Evolutionary conservation across 768 basidiomycete genomes (phyloP).

Genomic region (Mycena olivaceomarginata): DNA sequence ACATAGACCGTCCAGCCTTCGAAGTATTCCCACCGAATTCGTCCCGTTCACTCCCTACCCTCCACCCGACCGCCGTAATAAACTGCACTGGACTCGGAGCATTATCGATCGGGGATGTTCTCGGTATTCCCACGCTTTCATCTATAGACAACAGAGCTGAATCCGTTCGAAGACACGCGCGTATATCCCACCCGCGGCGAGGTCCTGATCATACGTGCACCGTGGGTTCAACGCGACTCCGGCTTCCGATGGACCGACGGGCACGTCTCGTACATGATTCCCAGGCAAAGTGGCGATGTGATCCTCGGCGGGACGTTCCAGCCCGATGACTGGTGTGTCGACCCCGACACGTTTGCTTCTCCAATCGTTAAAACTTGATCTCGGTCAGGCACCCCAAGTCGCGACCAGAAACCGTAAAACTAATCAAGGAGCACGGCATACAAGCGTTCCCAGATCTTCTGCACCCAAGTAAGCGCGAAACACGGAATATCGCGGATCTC

Average conservation of each 20-base stretch:
- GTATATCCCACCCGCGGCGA: background rate
- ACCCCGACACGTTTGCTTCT: no score
- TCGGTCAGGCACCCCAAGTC: slow-evolving; percentile 3
- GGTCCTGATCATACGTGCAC: background rate
- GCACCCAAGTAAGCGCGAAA: slow-evolving; percentile 30
- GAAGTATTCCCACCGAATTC: background rate
- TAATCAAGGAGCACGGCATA: slow-evolving; percentile 34
- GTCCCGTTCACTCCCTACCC: background rate
- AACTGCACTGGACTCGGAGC: background rate
- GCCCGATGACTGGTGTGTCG: slow-evolving; percentile 25
- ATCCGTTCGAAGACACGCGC: background rate
- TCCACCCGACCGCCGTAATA: background rate
- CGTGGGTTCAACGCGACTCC: background rate
- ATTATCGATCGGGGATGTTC: background rate
- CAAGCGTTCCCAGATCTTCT: slow-evolving; percentile 33
- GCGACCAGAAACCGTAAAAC: slow-evolving; percentile 31
- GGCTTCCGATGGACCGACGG: background rate
- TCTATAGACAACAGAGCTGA: no score
- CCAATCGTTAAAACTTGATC: no score
- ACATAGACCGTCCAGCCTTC: background rate
- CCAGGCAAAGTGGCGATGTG: slow-evolving; percentile 39
- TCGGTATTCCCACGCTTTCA: background rate
- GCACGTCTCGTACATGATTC: slow-evolving; percentile 28
- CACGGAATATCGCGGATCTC: slow-evolving; percentile 27
- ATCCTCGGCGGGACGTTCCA: slow-evolving; percentile 40